Percentiles rank a stretch among this genome's conserved stretches.
These are phyloP conservation scores for Gossypium davidsonii DNA, from an alignment of 441 rosid genomes.

Conservation along the genomic window DNA sequence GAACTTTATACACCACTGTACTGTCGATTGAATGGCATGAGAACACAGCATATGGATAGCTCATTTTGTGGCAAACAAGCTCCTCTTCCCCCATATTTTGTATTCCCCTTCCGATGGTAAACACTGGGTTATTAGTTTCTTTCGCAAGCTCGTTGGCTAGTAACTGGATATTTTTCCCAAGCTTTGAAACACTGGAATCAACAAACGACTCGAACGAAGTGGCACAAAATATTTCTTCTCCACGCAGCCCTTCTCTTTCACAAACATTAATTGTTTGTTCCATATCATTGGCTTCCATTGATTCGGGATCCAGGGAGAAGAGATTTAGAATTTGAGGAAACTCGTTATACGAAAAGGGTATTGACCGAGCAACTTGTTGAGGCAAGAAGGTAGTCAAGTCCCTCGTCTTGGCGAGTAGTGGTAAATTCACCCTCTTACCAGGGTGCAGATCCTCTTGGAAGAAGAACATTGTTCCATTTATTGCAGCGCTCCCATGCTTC, in stretches of 20 bases:
- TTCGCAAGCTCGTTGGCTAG: neutral
- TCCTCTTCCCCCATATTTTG: conserved; percentile 4
- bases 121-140: neutral
- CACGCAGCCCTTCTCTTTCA: neutral
- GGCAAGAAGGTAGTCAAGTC: neutral
- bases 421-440: conserved; percentile 5
- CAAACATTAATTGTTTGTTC: neutral
- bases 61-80: conserved; percentile 4
- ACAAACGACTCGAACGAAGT: neutral
- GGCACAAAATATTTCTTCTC: neutral
- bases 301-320: neutral
- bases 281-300: neutral
- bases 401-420: neutral
- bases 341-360: conserved; percentile 2
- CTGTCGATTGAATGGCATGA: neutral
- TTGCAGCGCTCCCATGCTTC: neutral
- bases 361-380: neutral
- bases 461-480: neutral
- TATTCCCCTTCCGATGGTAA: neutral
- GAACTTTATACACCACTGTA: neutral
- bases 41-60: conserved; percentile 4
- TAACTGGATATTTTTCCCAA: neutral
- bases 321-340: neutral
- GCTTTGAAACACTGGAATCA: neutral
- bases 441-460: neutral